Evolutionary conservation across 2,329 filamentous ascomycete genomes (phyloP).

Genomic region (Ceratocystis variospora): DNA sequence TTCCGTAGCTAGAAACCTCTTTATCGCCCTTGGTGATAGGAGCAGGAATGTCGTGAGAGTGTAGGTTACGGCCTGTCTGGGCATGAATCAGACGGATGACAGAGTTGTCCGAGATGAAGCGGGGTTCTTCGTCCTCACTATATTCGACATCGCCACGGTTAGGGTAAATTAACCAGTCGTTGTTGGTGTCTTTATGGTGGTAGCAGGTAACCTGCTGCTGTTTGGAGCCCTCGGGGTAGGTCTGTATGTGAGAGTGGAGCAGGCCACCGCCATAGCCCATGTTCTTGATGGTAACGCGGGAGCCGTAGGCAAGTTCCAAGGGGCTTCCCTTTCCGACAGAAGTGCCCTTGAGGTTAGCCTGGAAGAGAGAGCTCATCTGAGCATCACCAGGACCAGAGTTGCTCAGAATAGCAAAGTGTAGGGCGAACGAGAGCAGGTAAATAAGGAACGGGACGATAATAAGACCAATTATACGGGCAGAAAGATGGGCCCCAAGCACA

Average conservation of each 20-base stretch:
- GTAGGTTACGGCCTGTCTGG: conserved; percentile 90
- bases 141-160: conserved; percentile 67
- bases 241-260: conserved; percentile 91
- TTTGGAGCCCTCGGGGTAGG: conserved; percentile 79
- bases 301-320: conserved; percentile 79
- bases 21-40: conserved; percentile 78
- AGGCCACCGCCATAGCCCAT: conserved; percentile 98
- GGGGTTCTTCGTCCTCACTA: conserved; percentile 53
- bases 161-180: conserved; percentile 98
- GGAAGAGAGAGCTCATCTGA: conserved; percentile 99
- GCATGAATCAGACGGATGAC: conserved; percentile 80
- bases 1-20: conserved; percentile 93
- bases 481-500: conserved; percentile 62
- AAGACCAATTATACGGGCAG: conserved; percentile 67
- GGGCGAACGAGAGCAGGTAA: conserved; percentile 88
- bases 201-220: conserved; percentile 99
- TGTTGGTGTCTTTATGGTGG: conserved; percentile 98
- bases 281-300: conserved; percentile 87
- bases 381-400: conserved; percentile 92
- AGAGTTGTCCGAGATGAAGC: conserved; percentile 66
- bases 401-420: conserved; percentile 88
- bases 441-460: conserved; percentile 81
- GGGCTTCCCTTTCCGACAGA: conserved; percentile 91
- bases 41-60: conserved; percentile 82
- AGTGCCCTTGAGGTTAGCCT: conserved; percentile 87